These are phyloP conservation scores for Penicillium sp. DNA, from an alignment of 2,329 filamentous ascomycete genomes.

Conservation along the genomic window DNA sequence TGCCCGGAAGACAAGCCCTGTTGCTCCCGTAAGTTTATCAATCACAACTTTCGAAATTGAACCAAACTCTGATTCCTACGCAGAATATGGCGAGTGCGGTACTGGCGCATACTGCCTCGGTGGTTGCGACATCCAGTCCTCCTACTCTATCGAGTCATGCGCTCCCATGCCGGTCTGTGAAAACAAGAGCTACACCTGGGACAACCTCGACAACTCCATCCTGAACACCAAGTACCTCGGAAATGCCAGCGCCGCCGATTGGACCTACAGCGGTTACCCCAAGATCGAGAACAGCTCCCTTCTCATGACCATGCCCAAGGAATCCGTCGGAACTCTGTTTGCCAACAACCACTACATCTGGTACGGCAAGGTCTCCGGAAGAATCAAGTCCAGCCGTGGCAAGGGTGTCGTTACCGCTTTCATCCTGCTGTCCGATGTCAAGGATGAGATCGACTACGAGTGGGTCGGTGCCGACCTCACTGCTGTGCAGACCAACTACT, in stretches of 20 bases:
- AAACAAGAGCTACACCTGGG: conserved; percentile 71
- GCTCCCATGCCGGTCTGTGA: conserved; percentile 80
- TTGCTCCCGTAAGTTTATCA: conserved; percentile 70
- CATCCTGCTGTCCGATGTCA: conserved; percentile 90
- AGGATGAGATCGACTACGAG: conserved; percentile 98
- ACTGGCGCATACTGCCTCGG: conserved; percentile 93
- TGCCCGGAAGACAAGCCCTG: conserved; percentile 75
- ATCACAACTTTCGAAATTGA: neutral
- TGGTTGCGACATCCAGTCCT: conserved; percentile 87
- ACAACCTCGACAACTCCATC: conserved; percentile 67
- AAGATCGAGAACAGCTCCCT: conserved; percentile 62
- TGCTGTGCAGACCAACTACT: conserved; percentile 90
- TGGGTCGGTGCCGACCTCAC: conserved; percentile 79
- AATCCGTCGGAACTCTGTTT: conserved; percentile 83
- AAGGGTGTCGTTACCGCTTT: conserved; percentile 94
- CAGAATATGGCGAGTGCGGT: conserved; percentile 91
- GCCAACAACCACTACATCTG: conserved; percentile 87
- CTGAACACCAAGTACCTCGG: conserved; percentile 82
- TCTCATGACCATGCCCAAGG: conserved; percentile 84
- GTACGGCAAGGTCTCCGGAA: conserved; percentile 91
- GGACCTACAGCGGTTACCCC: conserved; percentile 82
- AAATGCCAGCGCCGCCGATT: conserved; percentile 75
- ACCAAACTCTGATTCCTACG: neutral
- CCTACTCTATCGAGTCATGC: conserved; percentile 80
- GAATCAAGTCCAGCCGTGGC: conserved; percentile 79